Conservation (phyloP, 495 filamentous ascomycete species). For the Hypoxylon fuscum region DNA sequence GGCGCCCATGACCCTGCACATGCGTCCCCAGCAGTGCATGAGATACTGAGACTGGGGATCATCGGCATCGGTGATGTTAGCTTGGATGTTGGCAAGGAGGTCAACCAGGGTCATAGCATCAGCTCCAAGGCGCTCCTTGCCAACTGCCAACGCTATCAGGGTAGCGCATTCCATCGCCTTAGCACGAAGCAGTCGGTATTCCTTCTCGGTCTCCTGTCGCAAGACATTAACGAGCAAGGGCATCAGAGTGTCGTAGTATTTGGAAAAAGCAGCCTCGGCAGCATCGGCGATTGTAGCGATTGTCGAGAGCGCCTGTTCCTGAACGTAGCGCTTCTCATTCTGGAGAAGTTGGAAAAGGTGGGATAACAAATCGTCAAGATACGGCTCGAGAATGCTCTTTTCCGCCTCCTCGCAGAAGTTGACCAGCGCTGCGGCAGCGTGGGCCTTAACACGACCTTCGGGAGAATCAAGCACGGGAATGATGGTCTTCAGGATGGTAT, state of each 20-base stretch:
- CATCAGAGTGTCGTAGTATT: constrained; percentile 96
- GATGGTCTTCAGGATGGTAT: constrained; percentile 84
- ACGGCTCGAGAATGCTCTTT: constrained; percentile 89
- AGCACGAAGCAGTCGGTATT: constrained; percentile 87
- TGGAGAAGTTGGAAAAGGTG: constrained; percentile 85
- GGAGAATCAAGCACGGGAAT: constrained; percentile 90
- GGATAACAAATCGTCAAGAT: constrained; percentile 85
- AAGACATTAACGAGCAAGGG: constrained; percentile 91
- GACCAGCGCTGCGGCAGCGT: constrained; percentile 95
- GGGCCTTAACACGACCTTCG: constrained; percentile 94
- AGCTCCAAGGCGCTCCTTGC: constrained; percentile 85
- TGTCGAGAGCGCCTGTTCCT: constrained; percentile 97
- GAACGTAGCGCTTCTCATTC: constrained; percentile 92
- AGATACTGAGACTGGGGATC: constrained; percentile 98
- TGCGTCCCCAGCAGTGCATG: constrained; percentile 98
- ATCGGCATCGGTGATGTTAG: constrained; percentile 87
- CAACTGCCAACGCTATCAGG: constrained; percentile 93
- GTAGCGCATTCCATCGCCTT: constrained; percentile 99
- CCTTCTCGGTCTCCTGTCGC: constrained; percentile 87
- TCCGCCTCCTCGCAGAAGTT: constrained; percentile 99
- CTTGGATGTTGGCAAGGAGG: constrained; percentile 84
- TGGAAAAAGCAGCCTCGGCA: constrained; percentile 92
- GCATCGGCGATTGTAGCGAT: constrained; percentile 99
- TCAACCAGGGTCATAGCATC: constrained; percentile 89
- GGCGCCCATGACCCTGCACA: constrained; percentile 91